A percentile compares a stretch with the other conserved stretches of the same genome.
Conservation (phyloP, 768 basidiomycete species). For the Pisolithus marmoratus region DNA sequence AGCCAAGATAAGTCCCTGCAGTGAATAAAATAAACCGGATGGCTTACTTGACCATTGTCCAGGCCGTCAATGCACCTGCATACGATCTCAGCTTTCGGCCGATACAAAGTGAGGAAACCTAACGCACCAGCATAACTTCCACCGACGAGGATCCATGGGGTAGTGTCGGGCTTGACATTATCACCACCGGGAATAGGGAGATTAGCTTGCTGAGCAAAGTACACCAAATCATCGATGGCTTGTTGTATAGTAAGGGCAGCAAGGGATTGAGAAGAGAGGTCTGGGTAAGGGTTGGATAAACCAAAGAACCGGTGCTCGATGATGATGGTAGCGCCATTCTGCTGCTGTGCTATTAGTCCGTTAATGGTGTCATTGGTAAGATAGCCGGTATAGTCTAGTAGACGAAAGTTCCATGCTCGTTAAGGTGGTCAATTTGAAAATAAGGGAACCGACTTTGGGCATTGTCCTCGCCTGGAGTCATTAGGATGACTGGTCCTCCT, state of each 20-base stretch:
- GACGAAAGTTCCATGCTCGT: neutral
- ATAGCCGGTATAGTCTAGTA: slow-evolving; percentile 37
- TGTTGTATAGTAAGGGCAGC: slow-evolving; percentile 63
- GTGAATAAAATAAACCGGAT: neutral
- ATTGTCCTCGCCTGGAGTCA: slow-evolving; percentile 61
- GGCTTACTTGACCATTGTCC: slow-evolving; percentile 63
- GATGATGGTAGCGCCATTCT: slow-evolving; percentile 57
- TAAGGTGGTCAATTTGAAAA: neutral
- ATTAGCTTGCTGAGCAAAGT: slow-evolving; percentile 60
- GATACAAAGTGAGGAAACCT: neutral
- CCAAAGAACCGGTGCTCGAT: slow-evolving; percentile 75
- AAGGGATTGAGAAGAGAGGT: slow-evolving; percentile 55
- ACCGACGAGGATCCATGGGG: slow-evolving; percentile 39
- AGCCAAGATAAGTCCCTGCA: neutral
- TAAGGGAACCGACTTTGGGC: slow-evolving; percentile 33
- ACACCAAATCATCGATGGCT: slow-evolving; percentile 66
- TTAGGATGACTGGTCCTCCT: slow-evolving; percentile 23
- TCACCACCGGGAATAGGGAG: slow-evolving; percentile 66
- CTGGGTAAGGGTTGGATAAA: slow-evolving; percentile 60
- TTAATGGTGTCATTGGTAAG: slow-evolving; percentile 60
- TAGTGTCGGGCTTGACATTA: slow-evolving; percentile 47
- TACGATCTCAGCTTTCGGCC: neutral
- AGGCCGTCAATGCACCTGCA: slow-evolving; percentile 45
- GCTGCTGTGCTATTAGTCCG: slow-evolving; percentile 60
- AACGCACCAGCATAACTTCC: slow-evolving; percentile 36